Evolutionary conservation across 176 grass and related monocot genomes (phyloP).

Genomic region (Saccharum spontaneum): DNA sequence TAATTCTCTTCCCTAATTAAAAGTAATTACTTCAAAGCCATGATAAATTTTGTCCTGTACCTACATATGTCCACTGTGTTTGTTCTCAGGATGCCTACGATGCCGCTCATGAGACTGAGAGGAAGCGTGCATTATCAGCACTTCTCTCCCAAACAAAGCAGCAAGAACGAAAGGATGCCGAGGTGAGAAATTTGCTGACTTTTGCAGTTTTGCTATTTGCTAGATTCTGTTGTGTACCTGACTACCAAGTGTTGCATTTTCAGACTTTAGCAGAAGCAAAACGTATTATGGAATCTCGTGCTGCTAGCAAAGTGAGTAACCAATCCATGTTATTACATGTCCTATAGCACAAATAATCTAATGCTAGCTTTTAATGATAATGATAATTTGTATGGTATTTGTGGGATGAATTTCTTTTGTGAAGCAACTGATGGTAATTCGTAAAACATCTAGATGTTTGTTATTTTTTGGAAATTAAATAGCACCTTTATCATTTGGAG

Average conservation of each 20-base stretch:
- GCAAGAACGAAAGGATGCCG: conserved; percentile 85
- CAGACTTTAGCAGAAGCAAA: conserved; percentile 95
- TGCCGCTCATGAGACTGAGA: conserved; percentile 77
- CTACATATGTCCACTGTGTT: neutral
- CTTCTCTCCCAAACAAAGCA: conserved; percentile 82
- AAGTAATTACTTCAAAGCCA: conserved; percentile 24
- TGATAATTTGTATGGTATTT: conserved; percentile 8
- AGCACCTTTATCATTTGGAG: neutral
- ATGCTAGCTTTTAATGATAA: neutral
- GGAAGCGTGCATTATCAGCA: conserved; percentile 86
- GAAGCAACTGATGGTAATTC: neutral
- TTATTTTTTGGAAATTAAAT: conserved; percentile 2
- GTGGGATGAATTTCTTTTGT: neutral
- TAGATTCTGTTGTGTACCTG: conserved; percentile 10
- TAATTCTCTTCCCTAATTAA: conserved; percentile 13
- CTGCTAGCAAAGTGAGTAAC: conserved; percentile 85
- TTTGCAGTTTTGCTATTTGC: conserved; percentile 20
- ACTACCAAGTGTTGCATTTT: conserved; percentile 31
- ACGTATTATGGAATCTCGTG: conserved; percentile 80
- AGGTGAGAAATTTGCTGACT: conserved; percentile 48
- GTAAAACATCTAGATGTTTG: conserved; percentile 6
- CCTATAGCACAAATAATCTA: neutral
- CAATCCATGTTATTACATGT: conserved; percentile 8
- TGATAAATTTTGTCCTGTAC: conserved; percentile 21
- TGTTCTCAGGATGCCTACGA: conserved; percentile 70